Base-by-base conservation (phyloP, 1,284 basidiomycete genomes). In the Volvariella volvacea region DNA sequence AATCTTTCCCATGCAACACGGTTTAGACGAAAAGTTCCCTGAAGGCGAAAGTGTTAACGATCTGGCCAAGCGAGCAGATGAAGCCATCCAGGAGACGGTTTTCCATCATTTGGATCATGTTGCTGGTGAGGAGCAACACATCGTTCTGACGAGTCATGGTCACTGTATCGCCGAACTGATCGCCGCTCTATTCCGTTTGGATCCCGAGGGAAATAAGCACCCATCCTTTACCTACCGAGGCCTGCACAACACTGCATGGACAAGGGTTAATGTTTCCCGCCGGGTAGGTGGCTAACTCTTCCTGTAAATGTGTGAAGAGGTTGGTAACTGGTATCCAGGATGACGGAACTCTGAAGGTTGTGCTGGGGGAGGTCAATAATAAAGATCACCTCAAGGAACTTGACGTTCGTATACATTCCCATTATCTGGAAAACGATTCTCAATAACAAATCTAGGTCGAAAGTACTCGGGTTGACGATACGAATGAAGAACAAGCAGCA, bases 101-200 rank as follows among this genome's bases (percentile, higher is more conserved):
- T 56, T 86, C 47, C 78, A 80, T 0, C 74, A 83, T 50, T 54
- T 88, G 7, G 60, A 61, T 21, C 62, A 65, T 3, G 64, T 47
- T 12, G 46, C 56, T 28, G 56, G 54, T 22, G 59, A 57, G 36
- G 67, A 64, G 15, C 59, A 70, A 9, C 78, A 84, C 53, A 63
- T 90, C 32, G 80, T 78, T 3, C 55, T 89, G 37, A 79, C 85
- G 20, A 83, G 85, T 52, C 87, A 88, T 61, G 85, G 86, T 0
- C 62, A 87, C 44, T 84, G 78, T 52, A 83, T 89, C 39, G 74
- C 75, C 45, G 82, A 85, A 55, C 52, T 80, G 39, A 60, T 82
- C 6, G 60, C 68, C 16, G 73, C 74, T 12, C 50, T 83, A 19
- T 52, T 81, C 32, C 62, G 66, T 43, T 61, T 73, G 50, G 75